phyloP scores from a whole-genome alignment of 129 eudicot species.

The Pittosporum tobira region DNA sequence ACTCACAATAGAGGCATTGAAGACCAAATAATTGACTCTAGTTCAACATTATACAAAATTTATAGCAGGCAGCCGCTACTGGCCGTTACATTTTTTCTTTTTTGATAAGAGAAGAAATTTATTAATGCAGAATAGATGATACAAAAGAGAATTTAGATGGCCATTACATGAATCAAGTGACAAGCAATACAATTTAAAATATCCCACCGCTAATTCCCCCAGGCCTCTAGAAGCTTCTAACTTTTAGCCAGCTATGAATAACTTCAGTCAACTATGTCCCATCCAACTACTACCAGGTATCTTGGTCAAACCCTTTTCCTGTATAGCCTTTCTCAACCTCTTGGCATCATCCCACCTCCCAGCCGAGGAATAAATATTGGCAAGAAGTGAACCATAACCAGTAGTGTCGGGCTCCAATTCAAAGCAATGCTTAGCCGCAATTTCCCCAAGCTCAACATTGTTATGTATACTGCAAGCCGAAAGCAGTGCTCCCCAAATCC shows the following conservation, averaged over 20 bases:
- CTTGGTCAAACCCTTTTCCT: conserved; percentile 23
- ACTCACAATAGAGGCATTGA: neutral
- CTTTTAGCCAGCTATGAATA: neutral
- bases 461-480: conserved; percentile 48
- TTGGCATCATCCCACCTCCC: conserved; percentile 54
- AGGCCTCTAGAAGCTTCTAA: neutral
- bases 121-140: no score
- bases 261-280: conserved; percentile 9
- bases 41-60: neutral
- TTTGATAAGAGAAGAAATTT: no score
- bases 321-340: conserved; percentile 26
- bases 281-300: conserved; percentile 46
- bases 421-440: conserved; percentile 41
- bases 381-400: conserved; percentile 44
- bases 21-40: neutral
- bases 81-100: no score
- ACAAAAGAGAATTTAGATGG: neutral
- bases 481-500: conserved; percentile 61
- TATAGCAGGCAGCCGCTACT: no score
- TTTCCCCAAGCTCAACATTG: conserved; percentile 47
- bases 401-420: conserved; percentile 35
- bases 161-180: neutral
- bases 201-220: no score
- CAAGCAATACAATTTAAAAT: no score
- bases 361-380: conserved; percentile 40